A percentile compares a stretch with the other conserved stretches of the same genome.
These are phyloP conservation scores for Pythium plurisporium DNA, from an alignment of 352 stramenopile genomes.

Conservation along the genomic window DNA sequence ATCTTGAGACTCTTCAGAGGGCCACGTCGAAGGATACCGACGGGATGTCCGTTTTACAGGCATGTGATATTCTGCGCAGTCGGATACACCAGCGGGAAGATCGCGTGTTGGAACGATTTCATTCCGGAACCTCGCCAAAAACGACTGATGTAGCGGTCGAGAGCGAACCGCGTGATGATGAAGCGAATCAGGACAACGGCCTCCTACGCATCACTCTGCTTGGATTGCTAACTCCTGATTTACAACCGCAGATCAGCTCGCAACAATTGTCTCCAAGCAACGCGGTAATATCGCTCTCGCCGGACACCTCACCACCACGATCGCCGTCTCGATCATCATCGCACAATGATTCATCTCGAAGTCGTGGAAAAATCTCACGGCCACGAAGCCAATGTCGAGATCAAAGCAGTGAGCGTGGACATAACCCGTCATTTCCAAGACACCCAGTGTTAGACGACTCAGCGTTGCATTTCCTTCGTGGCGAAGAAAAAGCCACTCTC, in stretches of 20 bases:
- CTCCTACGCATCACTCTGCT: slow-evolving; percentile 13
- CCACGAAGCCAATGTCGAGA: not conserved
- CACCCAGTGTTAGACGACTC: slow-evolving; percentile 20
- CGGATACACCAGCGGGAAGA: not conserved
- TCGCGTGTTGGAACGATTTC: too few relatives aligned
- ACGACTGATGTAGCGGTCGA: not conserved
- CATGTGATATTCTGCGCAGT: not conserved
- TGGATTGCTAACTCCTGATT: slow-evolving; percentile 1
- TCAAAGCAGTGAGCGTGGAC: not conserved
- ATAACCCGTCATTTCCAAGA: not conserved
- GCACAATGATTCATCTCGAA: not conserved
- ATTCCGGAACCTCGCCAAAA: not conserved
- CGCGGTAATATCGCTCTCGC: too few relatives aligned
- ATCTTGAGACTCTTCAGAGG: not conserved
- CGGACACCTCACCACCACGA: slow-evolving; percentile 4
- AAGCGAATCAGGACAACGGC: not conserved
- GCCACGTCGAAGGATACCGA: not conserved
- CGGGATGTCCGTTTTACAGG: not conserved
- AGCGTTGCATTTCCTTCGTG: slow-evolving; percentile 37
- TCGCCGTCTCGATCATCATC: slow-evolving; percentile 2
- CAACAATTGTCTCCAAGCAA: too few relatives aligned
- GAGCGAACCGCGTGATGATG: not conserved
- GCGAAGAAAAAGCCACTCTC: slow-evolving; percentile 62
- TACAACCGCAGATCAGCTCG: not conserved
- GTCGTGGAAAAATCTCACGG: not conserved